Conservation (phyloP, 2,329 filamentous ascomycete species). For the Xylariaceae sp. region DNA sequence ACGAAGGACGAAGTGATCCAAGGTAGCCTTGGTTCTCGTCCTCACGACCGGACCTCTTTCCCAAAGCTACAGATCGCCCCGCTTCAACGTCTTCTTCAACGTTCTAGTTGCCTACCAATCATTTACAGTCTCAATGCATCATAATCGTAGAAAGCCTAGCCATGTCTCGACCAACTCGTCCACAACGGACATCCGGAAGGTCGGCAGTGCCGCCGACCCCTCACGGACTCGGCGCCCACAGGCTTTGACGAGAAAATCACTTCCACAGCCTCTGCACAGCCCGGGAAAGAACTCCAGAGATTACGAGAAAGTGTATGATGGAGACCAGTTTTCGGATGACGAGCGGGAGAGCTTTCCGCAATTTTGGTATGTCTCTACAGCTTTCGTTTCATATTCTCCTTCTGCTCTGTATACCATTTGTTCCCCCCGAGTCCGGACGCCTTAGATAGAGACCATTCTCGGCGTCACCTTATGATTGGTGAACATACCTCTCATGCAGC, state of each 20-base stretch:
- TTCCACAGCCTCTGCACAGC: conserved; percentile 39
- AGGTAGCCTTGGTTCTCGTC: conserved; percentile 1
- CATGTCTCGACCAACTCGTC: conserved; percentile 48
- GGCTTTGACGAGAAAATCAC: conserved; percentile 40
- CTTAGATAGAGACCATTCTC: conserved; percentile 1
- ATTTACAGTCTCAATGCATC: conserved; percentile 43
- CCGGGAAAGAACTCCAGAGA: conserved; percentile 47
- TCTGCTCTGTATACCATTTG: conserved; percentile 9
- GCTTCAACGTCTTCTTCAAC: conserved; percentile 21
- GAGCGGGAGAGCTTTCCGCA: conserved; percentile 60
- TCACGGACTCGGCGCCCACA: conserved; percentile 45
- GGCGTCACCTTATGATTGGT: conserved; percentile 24
- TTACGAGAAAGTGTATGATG: conserved; percentile 46
- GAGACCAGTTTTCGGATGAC: conserved; percentile 47
- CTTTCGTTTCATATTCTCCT: conserved; percentile 7
- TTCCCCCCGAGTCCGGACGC: conserved; percentile 4
- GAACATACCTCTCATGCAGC: conserved; percentile 13
- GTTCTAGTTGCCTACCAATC: conserved; percentile 23
- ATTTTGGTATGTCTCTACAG: conserved; percentile 50
- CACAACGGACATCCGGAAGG: conserved; percentile 50
- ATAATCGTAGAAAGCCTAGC: conserved; percentile 52
- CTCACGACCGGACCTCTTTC: conserved; percentile 3
- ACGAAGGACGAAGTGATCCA: neutral
- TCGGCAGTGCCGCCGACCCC: conserved; percentile 41
- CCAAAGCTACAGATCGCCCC: conserved; percentile 17